A percentile compares a stretch with the other conserved stretches of the same genome.
Conservation (phyloP, 768 basidiomycete genomes). For the Leccinum truebloodii region DNA sequence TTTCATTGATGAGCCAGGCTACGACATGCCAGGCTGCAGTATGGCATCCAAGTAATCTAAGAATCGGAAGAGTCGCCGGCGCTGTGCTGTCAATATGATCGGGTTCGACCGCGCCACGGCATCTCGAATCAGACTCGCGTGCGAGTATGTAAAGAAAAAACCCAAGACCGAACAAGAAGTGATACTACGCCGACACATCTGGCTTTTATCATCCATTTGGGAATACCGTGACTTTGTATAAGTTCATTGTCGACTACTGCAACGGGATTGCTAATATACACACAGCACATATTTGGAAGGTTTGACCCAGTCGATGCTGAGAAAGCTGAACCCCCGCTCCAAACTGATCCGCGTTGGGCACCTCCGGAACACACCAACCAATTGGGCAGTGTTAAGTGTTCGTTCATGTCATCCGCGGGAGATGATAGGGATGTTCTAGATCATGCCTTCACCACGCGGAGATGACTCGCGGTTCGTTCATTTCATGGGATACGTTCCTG, state of each 20-base stretch:
- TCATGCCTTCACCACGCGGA: slow-evolving; percentile 12
- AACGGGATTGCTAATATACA: slow-evolving; percentile 10
- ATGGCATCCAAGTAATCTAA: background rate
- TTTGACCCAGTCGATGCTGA: slow-evolving; percentile 1
- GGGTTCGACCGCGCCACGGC: background rate
- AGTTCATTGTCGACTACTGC: slow-evolving; percentile 1
- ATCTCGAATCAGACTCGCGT: background rate
- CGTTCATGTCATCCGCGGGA: slow-evolving; percentile 6
- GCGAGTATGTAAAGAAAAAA: slow-evolving; percentile 5
- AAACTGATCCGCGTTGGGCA: slow-evolving; percentile 12
- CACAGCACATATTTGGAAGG: slow-evolving; percentile 14
- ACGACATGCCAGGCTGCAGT: background rate
- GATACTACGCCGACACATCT: background rate
- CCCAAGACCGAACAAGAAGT: background rate
- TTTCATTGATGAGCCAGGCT: background rate
- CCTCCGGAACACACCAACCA: background rate
- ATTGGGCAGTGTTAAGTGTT: slow-evolving; percentile 3
- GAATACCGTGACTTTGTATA: slow-evolving; percentile 1
- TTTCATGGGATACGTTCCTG: slow-evolving; percentile 1
- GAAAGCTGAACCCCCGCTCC: slow-evolving; percentile 9
- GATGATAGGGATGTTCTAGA: slow-evolving; percentile 2
- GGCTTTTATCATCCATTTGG: slow-evolving; percentile 7
- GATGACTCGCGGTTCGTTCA: slow-evolving; percentile 5
- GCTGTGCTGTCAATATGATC: background rate
- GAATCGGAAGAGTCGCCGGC: slow-evolving; percentile 1